Evolutionary conservation across 805 yeast genomes (phyloP).

Genomic region (Yamadazyma olivae): DNA sequence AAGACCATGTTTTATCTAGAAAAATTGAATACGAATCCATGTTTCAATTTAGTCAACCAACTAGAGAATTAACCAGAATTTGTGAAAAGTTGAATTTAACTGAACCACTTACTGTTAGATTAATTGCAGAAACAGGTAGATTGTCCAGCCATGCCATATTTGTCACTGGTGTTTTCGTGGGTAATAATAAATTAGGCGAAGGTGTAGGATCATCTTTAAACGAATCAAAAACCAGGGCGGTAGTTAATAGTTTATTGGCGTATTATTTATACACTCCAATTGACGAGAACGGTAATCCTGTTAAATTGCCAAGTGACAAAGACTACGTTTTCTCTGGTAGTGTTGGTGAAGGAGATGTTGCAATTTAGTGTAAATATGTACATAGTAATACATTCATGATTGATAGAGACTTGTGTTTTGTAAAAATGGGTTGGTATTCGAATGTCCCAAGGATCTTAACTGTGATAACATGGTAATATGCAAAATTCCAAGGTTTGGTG

Average conservation of each 20-base stretch:
- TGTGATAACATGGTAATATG: too few relatives aligned
- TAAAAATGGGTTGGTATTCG: too few relatives aligned
- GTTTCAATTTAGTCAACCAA: conserved; percentile 82
- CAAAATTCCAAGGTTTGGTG: too few relatives aligned
- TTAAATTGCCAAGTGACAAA: conserved; percentile 60
- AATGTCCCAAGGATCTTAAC: too few relatives aligned
- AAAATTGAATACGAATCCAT: conserved; percentile 69
- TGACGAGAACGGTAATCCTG: conserved; percentile 36
- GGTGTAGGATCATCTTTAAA: conserved; percentile 88
- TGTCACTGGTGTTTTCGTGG: conserved; percentile 89
- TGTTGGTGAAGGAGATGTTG: conserved; percentile 43
- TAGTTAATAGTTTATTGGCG: conserved; percentile 83
- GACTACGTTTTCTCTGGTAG: conserved; percentile 39
- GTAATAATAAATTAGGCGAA: conserved; percentile 81
- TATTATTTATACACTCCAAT: conserved; percentile 91
- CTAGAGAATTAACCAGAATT: conserved; percentile 74
- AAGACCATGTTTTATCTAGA: conserved; percentile 76
- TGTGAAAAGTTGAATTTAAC: conserved; percentile 73
- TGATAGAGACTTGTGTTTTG: conserved; percentile 1
- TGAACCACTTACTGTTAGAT: conserved; percentile 68
- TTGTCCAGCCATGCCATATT: conserved; percentile 77
- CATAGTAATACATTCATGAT: conserved; percentile 11
- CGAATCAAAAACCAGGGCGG: conserved; percentile 91
- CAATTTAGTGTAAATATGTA: conserved; percentile 29
- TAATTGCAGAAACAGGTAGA: conserved; percentile 93